Conservation (phyloP, 257 asterid species). For the Thymus mandschuricus region DNA sequence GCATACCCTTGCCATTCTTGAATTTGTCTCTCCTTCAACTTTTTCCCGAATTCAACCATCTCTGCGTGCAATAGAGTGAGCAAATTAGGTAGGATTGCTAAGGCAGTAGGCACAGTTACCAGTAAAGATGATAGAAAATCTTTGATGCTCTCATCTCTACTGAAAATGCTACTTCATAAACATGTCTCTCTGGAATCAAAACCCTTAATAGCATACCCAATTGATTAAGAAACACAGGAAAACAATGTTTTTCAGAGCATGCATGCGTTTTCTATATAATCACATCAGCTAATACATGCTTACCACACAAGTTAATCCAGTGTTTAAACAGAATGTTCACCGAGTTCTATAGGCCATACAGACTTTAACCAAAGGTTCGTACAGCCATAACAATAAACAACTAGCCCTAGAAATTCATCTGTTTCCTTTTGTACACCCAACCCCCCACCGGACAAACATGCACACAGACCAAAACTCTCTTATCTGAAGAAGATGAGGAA, state of each 20-base stretch:
- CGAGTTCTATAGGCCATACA: background rate
- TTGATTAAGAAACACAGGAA: background rate
- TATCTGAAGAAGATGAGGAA: background rate
- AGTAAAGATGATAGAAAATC: background rate
- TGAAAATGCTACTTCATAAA: conserved; percentile 3
- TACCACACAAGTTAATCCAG: background rate
- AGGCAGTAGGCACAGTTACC: conserved; percentile 1
- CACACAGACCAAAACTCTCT: background rate
- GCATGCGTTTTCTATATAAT: background rate
- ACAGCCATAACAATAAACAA: conserved; percentile 13
- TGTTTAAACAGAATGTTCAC: conserved; percentile 2
- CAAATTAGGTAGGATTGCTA: conserved; percentile 20
- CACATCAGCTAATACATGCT: background rate
- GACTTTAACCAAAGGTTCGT: conserved; percentile 7
- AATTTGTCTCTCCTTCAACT: conserved; percentile 84
- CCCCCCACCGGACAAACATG: background rate
- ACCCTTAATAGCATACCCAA: background rate
- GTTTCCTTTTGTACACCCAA: background rate
- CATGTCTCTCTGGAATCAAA: background rate
- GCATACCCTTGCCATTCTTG: conserved; percentile 92
- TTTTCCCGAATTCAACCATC: conserved; percentile 95
- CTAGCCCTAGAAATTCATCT: background rate
- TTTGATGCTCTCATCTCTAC: conserved; percentile 7
- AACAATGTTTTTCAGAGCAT: background rate
- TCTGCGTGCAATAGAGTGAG: conserved; percentile 40